phyloP scores from a whole-genome alignment of 805 yeast species.

The Pichia kluyveri region DNA sequence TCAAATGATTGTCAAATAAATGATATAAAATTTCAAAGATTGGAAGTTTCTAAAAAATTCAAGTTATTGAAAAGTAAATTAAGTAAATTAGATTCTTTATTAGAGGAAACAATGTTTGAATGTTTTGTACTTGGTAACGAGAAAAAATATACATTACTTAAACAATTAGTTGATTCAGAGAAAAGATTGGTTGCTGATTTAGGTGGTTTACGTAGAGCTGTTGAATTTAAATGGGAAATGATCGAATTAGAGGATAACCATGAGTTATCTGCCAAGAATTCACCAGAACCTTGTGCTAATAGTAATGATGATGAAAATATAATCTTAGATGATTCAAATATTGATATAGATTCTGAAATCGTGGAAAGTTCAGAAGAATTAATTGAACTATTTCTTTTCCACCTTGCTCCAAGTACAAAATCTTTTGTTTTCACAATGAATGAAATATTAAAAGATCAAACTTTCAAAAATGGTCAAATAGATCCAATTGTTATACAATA shows the following conservation, averaged over 20 bases:
- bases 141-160: slow-evolving; percentile 37
- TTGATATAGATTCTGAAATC: slow-evolving; percentile 18
- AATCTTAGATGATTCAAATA: slow-evolving; percentile 7
- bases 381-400: slow-evolving; percentile 56
- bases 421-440: slow-evolving; percentile 56
- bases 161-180: slow-evolving; percentile 41
- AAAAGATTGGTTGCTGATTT: slow-evolving; percentile 45
- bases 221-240: slow-evolving; percentile 56
- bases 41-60: slow-evolving; percentile 21
- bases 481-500: slow-evolving; percentile 34
- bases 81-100: slow-evolving; percentile 27
- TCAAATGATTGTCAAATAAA: slow-evolving; percentile 28
- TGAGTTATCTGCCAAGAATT: not conserved
- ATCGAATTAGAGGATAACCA: slow-evolving; percentile 17
- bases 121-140: slow-evolving; percentile 46
- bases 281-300: not conserved
- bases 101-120: slow-evolving; percentile 60
- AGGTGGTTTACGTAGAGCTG: slow-evolving; percentile 60
- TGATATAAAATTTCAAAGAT: not conserved
- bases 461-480: slow-evolving; percentile 38
- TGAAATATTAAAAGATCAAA: slow-evolving; percentile 50
- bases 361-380: slow-evolving; percentile 33
- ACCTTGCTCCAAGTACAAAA: slow-evolving; percentile 65
- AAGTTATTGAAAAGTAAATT: slow-evolving; percentile 33
- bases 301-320: too few relatives aligned